Percentiles rank a stretch among this genome's conserved stretches.
Evolutionary conservation across 2,329 filamentous ascomycete genomes (phyloP).

Genomic region (Phaeophleospora eucalypticola): DNA sequence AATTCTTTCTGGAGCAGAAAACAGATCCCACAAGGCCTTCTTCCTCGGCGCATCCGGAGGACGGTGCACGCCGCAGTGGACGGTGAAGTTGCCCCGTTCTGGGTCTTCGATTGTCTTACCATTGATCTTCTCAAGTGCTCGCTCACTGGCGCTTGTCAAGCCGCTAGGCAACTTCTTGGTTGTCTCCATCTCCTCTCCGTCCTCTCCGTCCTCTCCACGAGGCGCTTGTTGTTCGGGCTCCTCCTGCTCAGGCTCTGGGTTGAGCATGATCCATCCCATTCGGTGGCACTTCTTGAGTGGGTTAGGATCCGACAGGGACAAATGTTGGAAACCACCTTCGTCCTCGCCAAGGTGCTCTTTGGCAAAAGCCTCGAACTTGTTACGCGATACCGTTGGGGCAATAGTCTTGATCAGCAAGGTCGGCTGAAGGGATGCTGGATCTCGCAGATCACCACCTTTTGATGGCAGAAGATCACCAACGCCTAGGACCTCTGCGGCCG

Average conservation of each 20-base stretch:
- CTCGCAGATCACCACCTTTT: conserved; percentile 77
- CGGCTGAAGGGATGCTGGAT: conserved; percentile 82
- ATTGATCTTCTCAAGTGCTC: conserved; percentile 89
- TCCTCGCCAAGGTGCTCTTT: conserved; percentile 89
- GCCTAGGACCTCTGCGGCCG: conserved; percentile 85
- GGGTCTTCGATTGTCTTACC: conserved; percentile 96
- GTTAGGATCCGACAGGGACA: conserved; percentile 94
- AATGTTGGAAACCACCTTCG: conserved; percentile 89
- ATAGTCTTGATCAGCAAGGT: conserved; percentile 97
- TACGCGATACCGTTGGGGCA: conserved; percentile 88
- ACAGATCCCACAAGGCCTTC: conserved; percentile 95
- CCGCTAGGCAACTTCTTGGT: conserved; percentile 10
- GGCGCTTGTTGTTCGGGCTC: conserved; percentile 61
- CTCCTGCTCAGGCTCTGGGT: conserved; percentile 67
- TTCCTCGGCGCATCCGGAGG: conserved; percentile 81
- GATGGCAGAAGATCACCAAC: conserved; percentile 86
- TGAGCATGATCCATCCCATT: conserved; percentile 97
- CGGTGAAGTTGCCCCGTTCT: conserved; percentile 89
- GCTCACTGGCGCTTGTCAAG: conserved; percentile 49
- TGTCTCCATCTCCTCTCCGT: conserved; percentile 20
- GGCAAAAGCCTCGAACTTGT: conserved; percentile 90
- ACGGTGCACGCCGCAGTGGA: conserved; percentile 93
- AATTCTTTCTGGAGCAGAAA: conserved; percentile 88
- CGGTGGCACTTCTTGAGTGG: conserved; percentile 95
- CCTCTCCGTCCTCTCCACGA: conserved; percentile 14